These are phyloP conservation scores for Leccinum imitatum DNA, from an alignment of 768 basidiomycete genomes.

Conservation along the genomic window DNA sequence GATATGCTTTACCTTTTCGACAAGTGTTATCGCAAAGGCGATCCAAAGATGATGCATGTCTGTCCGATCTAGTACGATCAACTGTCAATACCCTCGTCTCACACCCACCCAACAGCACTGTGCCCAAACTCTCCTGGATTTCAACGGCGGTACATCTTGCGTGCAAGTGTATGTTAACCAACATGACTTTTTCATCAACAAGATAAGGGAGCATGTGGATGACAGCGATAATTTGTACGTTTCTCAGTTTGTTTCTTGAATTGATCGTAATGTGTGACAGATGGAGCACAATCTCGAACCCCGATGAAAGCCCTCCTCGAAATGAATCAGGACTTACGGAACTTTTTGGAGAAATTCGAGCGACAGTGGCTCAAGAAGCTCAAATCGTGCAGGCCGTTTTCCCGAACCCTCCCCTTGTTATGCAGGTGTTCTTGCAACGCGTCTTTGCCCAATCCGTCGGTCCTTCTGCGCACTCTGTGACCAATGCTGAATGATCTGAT, in stretches of 20 bases:
- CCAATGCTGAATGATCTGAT: constrained; percentile 8
- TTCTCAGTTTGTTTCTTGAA: constrained; percentile 18
- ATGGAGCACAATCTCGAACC: constrained; percentile 81
- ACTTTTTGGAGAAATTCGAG: constrained; percentile 83
- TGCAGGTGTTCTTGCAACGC: constrained; percentile 96
- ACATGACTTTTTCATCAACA: constrained; percentile 99
- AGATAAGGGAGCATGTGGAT: constrained; percentile 64
- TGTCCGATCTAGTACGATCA: constrained; percentile 26
- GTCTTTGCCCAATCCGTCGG: constrained; percentile 96
- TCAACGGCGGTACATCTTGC: constrained; percentile 96
- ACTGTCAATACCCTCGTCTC: constrained; percentile 8
- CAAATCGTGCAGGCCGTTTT: constrained; percentile 99
- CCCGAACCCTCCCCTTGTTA: constrained; percentile 92
- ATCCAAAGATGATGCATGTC: constrained; percentile 99
- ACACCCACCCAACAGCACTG: constrained; percentile 69
- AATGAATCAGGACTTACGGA: constrained; percentile 76
- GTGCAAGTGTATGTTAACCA: constrained; percentile 99
- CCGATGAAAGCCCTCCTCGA: constrained; percentile 73
- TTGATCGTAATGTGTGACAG: constrained; percentile 39
- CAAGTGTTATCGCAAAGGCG: constrained; percentile 91
- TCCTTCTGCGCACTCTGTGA: constrained; percentile 1
- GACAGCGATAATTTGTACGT: constrained; percentile 59
- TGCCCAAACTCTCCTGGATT: constrained; percentile 93
- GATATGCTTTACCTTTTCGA: constrained; percentile 97
- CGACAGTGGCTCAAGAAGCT: constrained; percentile 91